A percentile compares a stretch with the other conserved stretches of the same genome.
phyloP scores from a whole-genome alignment of 805 yeast species.

The Yamadazyma takamatsuzukensis region DNA sequence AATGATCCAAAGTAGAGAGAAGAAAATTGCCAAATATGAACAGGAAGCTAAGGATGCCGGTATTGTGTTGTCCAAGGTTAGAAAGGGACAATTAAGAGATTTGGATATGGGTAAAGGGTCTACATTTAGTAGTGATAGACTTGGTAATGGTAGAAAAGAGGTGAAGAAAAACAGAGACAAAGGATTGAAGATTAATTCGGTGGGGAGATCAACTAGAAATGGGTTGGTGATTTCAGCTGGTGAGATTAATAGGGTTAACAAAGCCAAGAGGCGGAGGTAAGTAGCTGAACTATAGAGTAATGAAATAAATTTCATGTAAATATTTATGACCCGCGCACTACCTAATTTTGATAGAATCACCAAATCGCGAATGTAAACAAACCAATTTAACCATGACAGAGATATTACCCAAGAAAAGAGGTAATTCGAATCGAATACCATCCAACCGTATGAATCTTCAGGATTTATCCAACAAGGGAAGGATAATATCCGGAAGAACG shows the following conservation, averaged over 20 bases:
- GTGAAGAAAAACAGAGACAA: conserved; percentile 54
- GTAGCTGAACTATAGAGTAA: too few relatives aligned
- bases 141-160: conserved; percentile 44
- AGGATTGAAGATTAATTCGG: conserved; percentile 72
- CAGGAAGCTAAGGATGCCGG: conserved; percentile 87
- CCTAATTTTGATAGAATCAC: conserved; percentile 1
- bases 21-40: conserved; percentile 56
- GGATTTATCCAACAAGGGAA: conserved; percentile 25
- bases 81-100: conserved; percentile 62
- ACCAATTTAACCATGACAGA: conserved; percentile 14
- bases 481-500: conserved; percentile 23
- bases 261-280: too few relatives aligned
- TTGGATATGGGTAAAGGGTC: conserved; percentile 53
- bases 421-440: conserved; percentile 9
- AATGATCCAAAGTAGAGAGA: conserved; percentile 57
- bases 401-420: conserved; percentile 23
- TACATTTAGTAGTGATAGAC: conserved; percentile 46
- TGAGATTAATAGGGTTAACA: conserved; percentile 54
- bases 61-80: conserved; percentile 70
- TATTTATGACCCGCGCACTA: too few relatives aligned
- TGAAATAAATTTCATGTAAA: too few relatives aligned
- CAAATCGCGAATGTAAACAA: conserved; percentile 9
- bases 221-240: conserved; percentile 68
- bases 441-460: conserved; percentile 16
- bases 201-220: conserved; percentile 75